Percentiles rank a stretch among this genome's conserved stretches.
These are phyloP conservation scores for Psilocybe cyanescens DNA, from an alignment of 768 basidiomycete species.

Conservation along the genomic window DNA sequence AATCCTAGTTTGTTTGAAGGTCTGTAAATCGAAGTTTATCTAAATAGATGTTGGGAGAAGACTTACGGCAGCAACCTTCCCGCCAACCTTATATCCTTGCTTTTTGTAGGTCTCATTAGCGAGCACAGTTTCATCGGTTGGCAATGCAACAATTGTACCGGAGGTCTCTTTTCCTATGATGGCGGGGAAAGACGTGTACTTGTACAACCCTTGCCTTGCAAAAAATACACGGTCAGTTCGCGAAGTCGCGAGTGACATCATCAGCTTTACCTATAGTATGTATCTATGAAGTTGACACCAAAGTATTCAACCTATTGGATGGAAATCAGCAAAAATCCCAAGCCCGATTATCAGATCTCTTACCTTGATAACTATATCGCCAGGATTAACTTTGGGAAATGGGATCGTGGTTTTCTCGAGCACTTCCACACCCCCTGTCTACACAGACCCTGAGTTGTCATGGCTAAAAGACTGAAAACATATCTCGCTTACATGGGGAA, in stretches of 20 bases:
- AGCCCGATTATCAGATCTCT: background rate
- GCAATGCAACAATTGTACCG: slow-evolving; percentile 77
- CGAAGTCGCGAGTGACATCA: slow-evolving; percentile 7
- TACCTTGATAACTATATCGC: slow-evolving; percentile 60
- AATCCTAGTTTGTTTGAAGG: slow-evolving; percentile 36
- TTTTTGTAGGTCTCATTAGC: slow-evolving; percentile 65
- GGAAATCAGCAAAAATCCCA: background rate
- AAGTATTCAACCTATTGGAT: slow-evolving; percentile 62
- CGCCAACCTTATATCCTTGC: slow-evolving; percentile 69
- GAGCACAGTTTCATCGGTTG: slow-evolving; percentile 64
- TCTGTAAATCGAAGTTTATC: background rate
- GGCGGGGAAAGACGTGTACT: slow-evolving; percentile 58
- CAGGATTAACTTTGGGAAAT: slow-evolving; percentile 64
- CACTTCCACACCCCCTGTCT: slow-evolving; percentile 79
- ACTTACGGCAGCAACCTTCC: slow-evolving; percentile 71
- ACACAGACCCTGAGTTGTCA: background rate
- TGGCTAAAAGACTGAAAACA: background rate
- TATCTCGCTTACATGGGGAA: slow-evolving; percentile 47
- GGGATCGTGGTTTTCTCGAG: slow-evolving; percentile 69
- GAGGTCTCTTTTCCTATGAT: slow-evolving; percentile 79
- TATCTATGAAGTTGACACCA: slow-evolving; percentile 89
- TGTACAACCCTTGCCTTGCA: slow-evolving; percentile 66
- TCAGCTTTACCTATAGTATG: slow-evolving; percentile 67
- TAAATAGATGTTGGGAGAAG: background rate
- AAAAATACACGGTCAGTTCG: background rate